Percentiles rank a stretch among this genome's conserved stretches.
phyloP scores from a whole-genome alignment of 805 yeast genomes.

The Saccharomycopsis selenospora region DNA sequence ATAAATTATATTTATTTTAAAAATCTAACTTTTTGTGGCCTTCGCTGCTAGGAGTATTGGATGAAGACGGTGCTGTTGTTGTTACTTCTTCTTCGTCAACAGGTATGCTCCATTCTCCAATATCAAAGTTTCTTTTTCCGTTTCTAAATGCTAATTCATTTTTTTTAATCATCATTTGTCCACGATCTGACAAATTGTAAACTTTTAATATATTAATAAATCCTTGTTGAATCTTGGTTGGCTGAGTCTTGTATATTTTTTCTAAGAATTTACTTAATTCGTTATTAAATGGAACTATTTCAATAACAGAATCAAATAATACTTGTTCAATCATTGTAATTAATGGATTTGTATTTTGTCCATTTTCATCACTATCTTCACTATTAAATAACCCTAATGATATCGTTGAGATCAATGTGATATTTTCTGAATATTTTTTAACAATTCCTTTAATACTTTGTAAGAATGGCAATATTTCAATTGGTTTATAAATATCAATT shows the following conservation, averaged over 20 bases:
- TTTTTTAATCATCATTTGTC: constrained; percentile 66
- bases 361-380: neutral
- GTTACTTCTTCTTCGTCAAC: constrained; percentile 74
- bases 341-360: constrained; percentile 31
- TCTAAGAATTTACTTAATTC: constrained; percentile 61
- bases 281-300: constrained; percentile 76
- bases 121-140: constrained; percentile 75
- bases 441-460: constrained; percentile 51
- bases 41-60: too few relatives aligned
- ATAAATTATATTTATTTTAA: too few relatives aligned
- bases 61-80: too few relatives aligned
- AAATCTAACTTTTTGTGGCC: constrained; percentile 8
- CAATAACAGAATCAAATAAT: constrained; percentile 59
- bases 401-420: constrained; percentile 48
- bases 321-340: constrained; percentile 46
- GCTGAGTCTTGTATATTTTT: constrained; percentile 61
- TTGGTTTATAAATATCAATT: constrained; percentile 39
- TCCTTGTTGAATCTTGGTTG: constrained; percentile 78
- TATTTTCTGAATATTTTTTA: constrained; percentile 37
- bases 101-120: constrained; percentile 96
- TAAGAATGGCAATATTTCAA: constrained; percentile 50
- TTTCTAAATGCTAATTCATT: constrained; percentile 84
- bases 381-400: constrained; percentile 64
- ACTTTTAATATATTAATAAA: constrained; percentile 67
- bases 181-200: constrained; percentile 66